A percentile compares a stretch with the other conserved stretches of the same genome.
Conservation (phyloP, 805 yeast species). For the Suhomyces sp. region DNA sequence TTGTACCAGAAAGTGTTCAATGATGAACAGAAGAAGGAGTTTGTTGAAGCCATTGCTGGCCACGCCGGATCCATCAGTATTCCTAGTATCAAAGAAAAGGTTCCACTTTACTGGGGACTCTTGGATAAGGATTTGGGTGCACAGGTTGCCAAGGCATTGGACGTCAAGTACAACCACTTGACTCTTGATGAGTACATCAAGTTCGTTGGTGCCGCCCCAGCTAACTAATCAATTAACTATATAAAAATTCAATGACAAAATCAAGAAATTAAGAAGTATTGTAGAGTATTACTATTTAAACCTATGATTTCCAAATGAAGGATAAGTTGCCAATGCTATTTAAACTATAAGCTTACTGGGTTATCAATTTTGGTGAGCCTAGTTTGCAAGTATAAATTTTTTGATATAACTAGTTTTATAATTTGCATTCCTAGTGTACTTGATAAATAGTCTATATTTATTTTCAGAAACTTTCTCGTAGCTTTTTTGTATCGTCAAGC, state of each 20-base stretch:
- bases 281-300: too few species aligned
- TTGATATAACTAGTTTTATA: too few species aligned
- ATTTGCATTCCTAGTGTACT: neutral
- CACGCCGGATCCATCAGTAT: conserved; percentile 34
- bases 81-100: conserved; percentile 30
- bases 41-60: conserved; percentile 37
- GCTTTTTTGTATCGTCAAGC: too few species aligned
- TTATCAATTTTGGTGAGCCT: too few species aligned
- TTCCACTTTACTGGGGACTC: conserved; percentile 42
- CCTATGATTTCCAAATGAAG: too few species aligned
- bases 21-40: conserved; percentile 27
- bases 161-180: conserved; percentile 32
- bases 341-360: too few species aligned
- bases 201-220: conserved; percentile 20
- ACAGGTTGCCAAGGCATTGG: conserved; percentile 40
- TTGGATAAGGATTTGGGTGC: conserved; percentile 40
- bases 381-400: too few species aligned
- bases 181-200: conserved; percentile 32
- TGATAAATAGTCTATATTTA: neutral
- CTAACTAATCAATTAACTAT: conserved; percentile 4
- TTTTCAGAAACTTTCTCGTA: too few species aligned
- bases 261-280: too few species aligned
- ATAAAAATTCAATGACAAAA: neutral
- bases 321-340: too few species aligned
- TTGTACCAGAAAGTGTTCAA: conserved; percentile 39